These are phyloP conservation scores for Boletus coccyginus DNA, from an alignment of 768 basidiomycete genomes.

Conservation along the genomic window DNA sequence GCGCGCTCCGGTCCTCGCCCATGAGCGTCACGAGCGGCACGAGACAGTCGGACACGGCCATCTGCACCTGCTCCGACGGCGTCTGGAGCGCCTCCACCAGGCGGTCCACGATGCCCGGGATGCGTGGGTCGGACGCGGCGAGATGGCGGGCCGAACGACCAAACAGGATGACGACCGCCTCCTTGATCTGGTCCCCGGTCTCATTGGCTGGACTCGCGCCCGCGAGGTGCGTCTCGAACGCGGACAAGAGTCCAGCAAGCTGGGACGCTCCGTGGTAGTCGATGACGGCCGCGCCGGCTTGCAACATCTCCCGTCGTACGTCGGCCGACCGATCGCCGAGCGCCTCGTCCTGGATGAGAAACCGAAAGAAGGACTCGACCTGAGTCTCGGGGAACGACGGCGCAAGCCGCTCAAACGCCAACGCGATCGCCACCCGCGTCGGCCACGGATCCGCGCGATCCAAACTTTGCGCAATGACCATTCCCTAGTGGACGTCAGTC, in stretches of 20 bases:
- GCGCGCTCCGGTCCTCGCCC: constrained; percentile 38
- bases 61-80: constrained; percentile 93
- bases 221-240: constrained; percentile 78
- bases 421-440: constrained; percentile 70
- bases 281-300: constrained; percentile 76
- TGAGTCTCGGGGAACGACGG: constrained; percentile 59
- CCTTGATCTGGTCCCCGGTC: constrained; percentile 84
- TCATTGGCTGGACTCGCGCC: constrained; percentile 57
- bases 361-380: constrained; percentile 73
- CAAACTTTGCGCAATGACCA: constrained; percentile 87
- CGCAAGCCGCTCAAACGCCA: constrained; percentile 64
- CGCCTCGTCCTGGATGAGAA: constrained; percentile 82
- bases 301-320: constrained; percentile 86
- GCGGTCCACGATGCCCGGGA: constrained; percentile 79
- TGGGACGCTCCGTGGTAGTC: constrained; percentile 76
- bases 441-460: constrained; percentile 89
- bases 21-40: constrained; percentile 80
- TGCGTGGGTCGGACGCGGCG: constrained; percentile 68
- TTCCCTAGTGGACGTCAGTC: constrained; percentile 57
- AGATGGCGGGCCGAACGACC: constrained; percentile 91
- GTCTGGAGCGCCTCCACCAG: constrained; percentile 89
- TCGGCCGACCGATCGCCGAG: constrained; percentile 81
- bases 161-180: constrained; percentile 92
- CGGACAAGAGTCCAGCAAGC: constrained; percentile 69
- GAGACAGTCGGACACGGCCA: constrained; percentile 94